These are phyloP conservation scores for Russula ochroleuca DNA, from an alignment of 768 basidiomycete species.

Conservation along the genomic window DNA sequence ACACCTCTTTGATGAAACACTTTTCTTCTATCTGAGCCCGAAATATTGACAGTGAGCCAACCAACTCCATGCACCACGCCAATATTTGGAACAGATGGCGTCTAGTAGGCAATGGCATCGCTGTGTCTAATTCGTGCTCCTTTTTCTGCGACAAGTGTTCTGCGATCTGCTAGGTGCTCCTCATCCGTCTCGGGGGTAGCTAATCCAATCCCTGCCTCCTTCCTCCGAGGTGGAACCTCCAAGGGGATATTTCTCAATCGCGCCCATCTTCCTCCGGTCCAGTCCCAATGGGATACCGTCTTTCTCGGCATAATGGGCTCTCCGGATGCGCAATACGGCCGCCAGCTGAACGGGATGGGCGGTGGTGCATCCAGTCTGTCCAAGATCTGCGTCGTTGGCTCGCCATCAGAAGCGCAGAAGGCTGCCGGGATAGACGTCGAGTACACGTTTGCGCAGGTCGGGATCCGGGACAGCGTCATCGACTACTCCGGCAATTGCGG, in stretches of 20 bases:
- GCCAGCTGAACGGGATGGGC: constrained; percentile 80
- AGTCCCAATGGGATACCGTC: constrained; percentile 51
- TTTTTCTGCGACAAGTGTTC: not conserved
- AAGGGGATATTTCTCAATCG: constrained; percentile 68
- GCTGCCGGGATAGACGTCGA: constrained; percentile 52
- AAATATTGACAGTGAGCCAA: constrained; percentile 18
- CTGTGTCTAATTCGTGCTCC: not conserved
- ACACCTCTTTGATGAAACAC: not conserved
- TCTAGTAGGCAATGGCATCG: constrained; percentile 13
- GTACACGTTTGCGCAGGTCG: constrained; percentile 62
- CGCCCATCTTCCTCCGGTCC: constrained; percentile 48
- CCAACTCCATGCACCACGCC: not conserved
- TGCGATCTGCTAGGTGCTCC: constrained; percentile 1
- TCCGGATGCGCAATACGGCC: constrained; percentile 60
- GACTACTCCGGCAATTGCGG: constrained; percentile 76
- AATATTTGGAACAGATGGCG: not conserved
- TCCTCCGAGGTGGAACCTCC: constrained; percentile 71
- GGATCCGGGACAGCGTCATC: constrained; percentile 51
- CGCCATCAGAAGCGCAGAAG: constrained; percentile 42
- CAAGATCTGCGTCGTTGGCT: constrained; percentile 64
- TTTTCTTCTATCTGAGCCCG: not conserved
- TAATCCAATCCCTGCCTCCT: constrained; percentile 42
- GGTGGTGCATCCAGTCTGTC: constrained; percentile 72
- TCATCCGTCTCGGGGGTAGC: constrained; percentile 21
- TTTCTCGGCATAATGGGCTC: constrained; percentile 80